Evolutionary conservation across 805 yeast genomes (phyloP), one percentile per base, ranked within the genome.

Genomic region (Saturnispora dispora): DNA sequence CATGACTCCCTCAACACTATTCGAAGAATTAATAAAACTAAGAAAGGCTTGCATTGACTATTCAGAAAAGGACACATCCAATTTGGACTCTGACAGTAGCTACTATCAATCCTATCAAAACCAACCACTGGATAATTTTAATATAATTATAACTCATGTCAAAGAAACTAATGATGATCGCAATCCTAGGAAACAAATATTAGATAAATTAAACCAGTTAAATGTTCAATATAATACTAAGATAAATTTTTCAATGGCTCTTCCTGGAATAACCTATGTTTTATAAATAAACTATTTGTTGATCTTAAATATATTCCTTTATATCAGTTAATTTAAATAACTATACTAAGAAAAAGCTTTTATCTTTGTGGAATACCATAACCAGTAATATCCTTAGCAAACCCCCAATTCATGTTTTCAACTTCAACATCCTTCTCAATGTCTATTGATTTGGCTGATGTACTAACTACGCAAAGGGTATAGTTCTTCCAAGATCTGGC

Each of bases 401-500:
- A 89, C 57, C 77, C 79, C 98, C 98, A 90, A 54, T 80, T 79
- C 82, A 87, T 88, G 59, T 80, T 74, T 63, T 83, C 83, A 53
- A 87, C 83, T 63, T 75, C 75, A 57, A 85, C 70, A 55, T 78
- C 73, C 67, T 82, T 82, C 48, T 54, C 57, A 48, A 65, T 56
- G 59, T 85, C 87, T 58, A 86, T 73, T 49, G 73, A 72, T 58
- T 86, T 77, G 43, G 74, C 75, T 43, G 77, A 79, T 53, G 79
- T 78, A 49, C 82, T 83, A 53, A 93, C 74, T 17, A 88, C 80
- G 11, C 91, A 90, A 59, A 91, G 65, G 0, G 91, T 76, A 69
- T 85, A 93, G 63, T 83, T 85, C 66, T 93, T 95, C 55, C 86
- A 71, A 18, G 96, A 87, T 63, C 99, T 82, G 2, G 97, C 98